phyloP scores from a whole-genome alignment of 495 filamentous ascomycete species.

The Daldinia bambusicola region DNA sequence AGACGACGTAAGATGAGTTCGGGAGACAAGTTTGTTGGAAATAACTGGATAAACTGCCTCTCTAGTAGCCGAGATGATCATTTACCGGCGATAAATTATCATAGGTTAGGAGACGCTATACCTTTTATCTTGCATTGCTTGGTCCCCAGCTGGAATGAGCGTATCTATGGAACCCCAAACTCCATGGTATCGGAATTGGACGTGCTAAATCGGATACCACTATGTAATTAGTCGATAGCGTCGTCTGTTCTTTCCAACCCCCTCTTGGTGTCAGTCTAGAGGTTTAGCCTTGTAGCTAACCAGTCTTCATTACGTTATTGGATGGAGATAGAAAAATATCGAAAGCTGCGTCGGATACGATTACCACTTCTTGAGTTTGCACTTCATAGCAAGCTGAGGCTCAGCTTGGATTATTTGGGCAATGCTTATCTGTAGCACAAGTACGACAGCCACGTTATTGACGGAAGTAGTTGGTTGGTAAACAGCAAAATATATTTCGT shows the following conservation, averaged over 20 bases:
- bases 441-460: conserved; percentile 42
- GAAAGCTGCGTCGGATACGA: conserved; percentile 36
- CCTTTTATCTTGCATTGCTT: too few relatives aligned
- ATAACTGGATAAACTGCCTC: conserved; percentile 44
- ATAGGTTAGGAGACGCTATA: conserved; percentile 25
- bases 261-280: conserved; percentile 10
- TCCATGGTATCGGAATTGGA: conserved; percentile 1
- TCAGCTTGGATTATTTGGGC: conserved; percentile 29
- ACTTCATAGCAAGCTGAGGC: conserved; percentile 36
- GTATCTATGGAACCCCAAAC: neutral
- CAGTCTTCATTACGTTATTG: conserved; percentile 32
- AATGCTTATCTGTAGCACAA: too few relatives aligned
- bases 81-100: conserved; percentile 39
- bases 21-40: conserved; percentile 19
- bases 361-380: conserved; percentile 29
- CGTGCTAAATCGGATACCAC: neutral
- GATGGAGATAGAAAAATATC: conserved; percentile 33
- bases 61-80: conserved; percentile 31
- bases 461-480: conserved; percentile 6
- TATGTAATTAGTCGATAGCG: neutral
- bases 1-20: conserved; percentile 35
- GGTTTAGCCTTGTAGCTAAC: conserved; percentile 27
- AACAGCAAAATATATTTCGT: conserved; percentile 15
- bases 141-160: conserved; percentile 1
- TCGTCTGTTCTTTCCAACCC: neutral